Conservation (phyloP, 169 alveolate species). For the Plasmodium knowlesi region DNA sequence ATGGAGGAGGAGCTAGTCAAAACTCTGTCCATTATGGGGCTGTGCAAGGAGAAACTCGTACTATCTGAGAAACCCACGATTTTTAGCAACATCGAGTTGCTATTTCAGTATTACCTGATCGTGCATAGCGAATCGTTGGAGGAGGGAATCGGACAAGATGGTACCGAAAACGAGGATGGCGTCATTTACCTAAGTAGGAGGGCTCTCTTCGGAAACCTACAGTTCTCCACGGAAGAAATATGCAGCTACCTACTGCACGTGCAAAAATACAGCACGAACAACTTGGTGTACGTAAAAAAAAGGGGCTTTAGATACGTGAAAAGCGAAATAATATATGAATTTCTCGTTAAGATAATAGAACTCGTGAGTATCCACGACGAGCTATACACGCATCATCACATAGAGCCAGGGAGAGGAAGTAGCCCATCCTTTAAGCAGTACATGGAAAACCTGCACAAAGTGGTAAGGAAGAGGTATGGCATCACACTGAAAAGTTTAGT, state of each 20-base stretch:
- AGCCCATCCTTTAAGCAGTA: conserved; percentile 7
- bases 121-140: conserved; percentile 31
- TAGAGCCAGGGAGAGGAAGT: conserved; percentile 8
- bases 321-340: conserved; percentile 60
- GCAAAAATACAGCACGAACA: conserved; percentile 68
- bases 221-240: conserved; percentile 68
- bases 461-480: conserved; percentile 44
- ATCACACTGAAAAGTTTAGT: conserved; percentile 33
- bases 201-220: conserved; percentile 61
- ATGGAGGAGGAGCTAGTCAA: conserved; percentile 27
- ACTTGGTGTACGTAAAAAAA: conserved; percentile 37
- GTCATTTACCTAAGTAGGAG: conserved; percentile 44
- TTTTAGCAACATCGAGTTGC: conserved; percentile 47
- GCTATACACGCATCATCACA: conserved; percentile 28
- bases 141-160: neutral
- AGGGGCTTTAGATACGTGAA: conserved; percentile 63
- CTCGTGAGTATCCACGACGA: conserved; percentile 55
- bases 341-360: conserved; percentile 54
- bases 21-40: conserved; percentile 70
- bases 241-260: conserved; percentile 61
- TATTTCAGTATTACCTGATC: conserved; percentile 32
- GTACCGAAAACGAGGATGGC: conserved; percentile 8
- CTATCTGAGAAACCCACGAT: conserved; percentile 58
- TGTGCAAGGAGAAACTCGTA: conserved; percentile 58
- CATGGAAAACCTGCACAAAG: conserved; percentile 27